Evolutionary conservation across 2,329 filamentous ascomycete genomes (phyloP), one percentile per base, ranked within the genome.

Genomic region (Trichoderma afroharzianum): DNA sequence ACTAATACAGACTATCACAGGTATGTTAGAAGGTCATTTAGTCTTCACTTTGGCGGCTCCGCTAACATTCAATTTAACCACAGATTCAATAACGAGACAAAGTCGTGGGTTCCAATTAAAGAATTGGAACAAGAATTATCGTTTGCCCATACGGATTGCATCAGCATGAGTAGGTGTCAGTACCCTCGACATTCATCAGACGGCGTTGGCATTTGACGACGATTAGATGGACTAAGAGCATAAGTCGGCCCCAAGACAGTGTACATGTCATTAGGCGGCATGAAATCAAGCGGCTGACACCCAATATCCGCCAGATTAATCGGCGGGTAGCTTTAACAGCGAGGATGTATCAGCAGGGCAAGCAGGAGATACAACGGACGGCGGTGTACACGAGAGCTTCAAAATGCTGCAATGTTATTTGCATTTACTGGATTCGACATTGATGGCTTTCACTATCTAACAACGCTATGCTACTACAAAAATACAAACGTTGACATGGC

Each of bases 1-100:
- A 83, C 81, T 1, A 80, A 83, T n/a, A 88, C 83, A 0, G 80
- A 87, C 4, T 90, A 82, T 73, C 80, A 88, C 72, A 4, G 26
- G 26, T 26, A 26, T 26, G 26, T 74, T 43, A 4, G 3, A 15
- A 57, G 5, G 12, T n/a, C 21, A 3, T 32, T n/a, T 30, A 57
- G 43, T 18, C 4, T 32, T 24, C 4, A 26, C 1, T 8, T 7
- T 2, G 3, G 6, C 39, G 14, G 24, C 26, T 18, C 28, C 3
- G 6, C 30, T 64, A 26, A 72, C 24, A 11, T 18, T 8, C 30
- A 6, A n/a, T 43, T 4, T 43, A 85, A 84, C 3, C 81, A 86
- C 68, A 75, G 78, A 8, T 86, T 85, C 66, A 78, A 84, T 26
- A 77, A 82, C 15, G 73, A 78, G 11, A 77, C 78, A 67, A 80